These are phyloP conservation scores for Botrytis hyacinthi DNA, from an alignment of 2,329 filamentous ascomycete genomes.

Conservation along the genomic window DNA sequence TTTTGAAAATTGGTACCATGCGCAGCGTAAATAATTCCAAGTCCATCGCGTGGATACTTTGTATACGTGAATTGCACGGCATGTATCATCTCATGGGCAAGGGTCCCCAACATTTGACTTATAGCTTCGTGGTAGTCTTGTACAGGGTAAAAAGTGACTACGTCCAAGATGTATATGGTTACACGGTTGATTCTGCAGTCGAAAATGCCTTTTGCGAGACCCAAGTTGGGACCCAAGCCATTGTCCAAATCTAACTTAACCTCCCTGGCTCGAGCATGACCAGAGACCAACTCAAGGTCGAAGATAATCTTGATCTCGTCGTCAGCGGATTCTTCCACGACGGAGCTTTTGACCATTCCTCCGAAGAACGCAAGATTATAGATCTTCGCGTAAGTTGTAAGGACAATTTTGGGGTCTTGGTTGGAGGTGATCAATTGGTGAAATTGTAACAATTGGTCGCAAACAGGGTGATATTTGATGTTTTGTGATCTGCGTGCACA, in stretches of 20 bases:
- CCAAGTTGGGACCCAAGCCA: background rate
- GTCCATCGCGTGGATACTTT: background rate
- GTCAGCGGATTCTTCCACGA: background rate
- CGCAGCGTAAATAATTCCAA: background rate
- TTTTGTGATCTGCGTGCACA: background rate
- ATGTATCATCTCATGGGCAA: conserved; percentile 5
- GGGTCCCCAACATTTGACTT: background rate
- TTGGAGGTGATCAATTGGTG: rapidly evolving
- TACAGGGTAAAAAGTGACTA: rapidly evolving
- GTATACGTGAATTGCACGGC: background rate
- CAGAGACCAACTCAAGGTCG: background rate
- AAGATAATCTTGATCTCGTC: background rate
- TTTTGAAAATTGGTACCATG: background rate
- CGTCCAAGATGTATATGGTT: background rate
- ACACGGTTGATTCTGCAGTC: background rate
- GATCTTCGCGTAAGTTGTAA: background rate
- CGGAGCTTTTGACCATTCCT: background rate
- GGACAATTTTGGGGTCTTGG: background rate
- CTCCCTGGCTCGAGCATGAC: background rate
- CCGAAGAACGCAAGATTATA: background rate
- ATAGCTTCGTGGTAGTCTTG: background rate
- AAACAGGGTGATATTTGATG: background rate
- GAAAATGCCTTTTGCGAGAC: rapidly evolving
- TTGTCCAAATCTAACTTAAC: background rate
- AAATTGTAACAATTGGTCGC: background rate